These are phyloP conservation scores for Pezicula carpinea DNA, from an alignment of 2,329 filamentous ascomycete genomes.

Conservation along the genomic window DNA sequence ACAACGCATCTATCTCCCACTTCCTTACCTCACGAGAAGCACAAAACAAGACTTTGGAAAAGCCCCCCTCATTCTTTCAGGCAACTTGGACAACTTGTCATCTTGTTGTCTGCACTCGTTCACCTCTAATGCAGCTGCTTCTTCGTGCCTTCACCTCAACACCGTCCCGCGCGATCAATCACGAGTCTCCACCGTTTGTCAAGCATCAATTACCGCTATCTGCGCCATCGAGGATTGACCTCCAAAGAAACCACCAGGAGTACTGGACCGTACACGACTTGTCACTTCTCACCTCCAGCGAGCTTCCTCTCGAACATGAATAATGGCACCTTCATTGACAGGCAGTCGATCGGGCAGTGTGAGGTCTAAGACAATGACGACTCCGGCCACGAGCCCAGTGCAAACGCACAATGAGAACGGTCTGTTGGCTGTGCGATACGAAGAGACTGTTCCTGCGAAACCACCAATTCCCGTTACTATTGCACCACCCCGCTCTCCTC, in stretches of 20 bases:
- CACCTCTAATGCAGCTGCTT: too few relatives aligned
- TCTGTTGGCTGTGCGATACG: conserved; percentile 54
- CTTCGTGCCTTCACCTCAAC: neutral
- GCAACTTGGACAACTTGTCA: too few relatives aligned
- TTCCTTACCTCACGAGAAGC: neutral
- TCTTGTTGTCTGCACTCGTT: too few relatives aligned
- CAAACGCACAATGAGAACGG: conserved; percentile 13
- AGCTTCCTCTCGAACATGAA: conserved; percentile 2
- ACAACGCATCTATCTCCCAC: neutral
- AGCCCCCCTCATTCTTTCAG: too few relatives aligned
- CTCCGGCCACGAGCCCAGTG: neutral
- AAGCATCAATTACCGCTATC: neutral
- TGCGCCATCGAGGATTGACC: neutral
- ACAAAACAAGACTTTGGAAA: neutral
- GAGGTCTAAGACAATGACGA: conserved; percentile 1
- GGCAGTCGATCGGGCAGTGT: neutral
- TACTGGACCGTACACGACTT: neutral
- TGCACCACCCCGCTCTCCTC: conserved; percentile 22
- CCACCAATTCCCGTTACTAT: conserved; percentile 46
- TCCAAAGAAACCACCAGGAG: neutral
- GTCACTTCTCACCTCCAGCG: neutral
- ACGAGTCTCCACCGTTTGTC: neutral
- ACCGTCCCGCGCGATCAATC: neutral
- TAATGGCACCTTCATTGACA: conserved; percentile 2
- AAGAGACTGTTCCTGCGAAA: conserved; percentile 53